Evolutionary conservation across 176 grass and related monocot genomes (phyloP), one percentile per base, ranked within the genome.

Genomic region (Carex scoparia): DNA sequence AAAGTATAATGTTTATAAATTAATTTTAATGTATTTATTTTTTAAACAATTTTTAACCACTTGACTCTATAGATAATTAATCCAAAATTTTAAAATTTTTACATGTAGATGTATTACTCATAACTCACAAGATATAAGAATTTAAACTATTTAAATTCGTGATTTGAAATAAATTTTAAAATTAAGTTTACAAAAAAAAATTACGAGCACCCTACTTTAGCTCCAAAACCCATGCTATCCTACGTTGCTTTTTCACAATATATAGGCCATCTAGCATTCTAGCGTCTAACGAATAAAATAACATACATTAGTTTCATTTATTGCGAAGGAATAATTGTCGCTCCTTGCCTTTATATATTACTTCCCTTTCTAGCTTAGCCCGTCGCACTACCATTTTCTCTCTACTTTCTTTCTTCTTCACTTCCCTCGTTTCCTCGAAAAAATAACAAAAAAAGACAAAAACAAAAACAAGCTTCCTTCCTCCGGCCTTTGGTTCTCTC

Each of bases 301-400:
- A 83, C 65, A 83, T 33, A 67, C 42, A 44, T 69, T n/a, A 83
- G 61, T 83, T 67, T 10, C 61, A 83, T 83, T 83, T 56, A 83
- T 69, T 83, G 56, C 42, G 2, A 67, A 33, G 49, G 81, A 83
- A 83, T 83, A 83, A 83, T 83, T 69, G 81, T 83, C 81, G 13
- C 81, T 69, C 63, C 61, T 66, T 4, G 11, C 8, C 48, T 69
- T 53, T 83, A 83, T 83, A 83, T 83, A 61, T 11, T 53, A 18
- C 38, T 32, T 19, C 80, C n/a, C 32, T 37, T 64, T 7, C 61
- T 64, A 51, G 4, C 60, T 30, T 4, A 10, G 11, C 64, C 54
- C 16, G 27, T 19, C 42, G 40, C 15, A 31, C 37, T 18, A 12
- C n/a, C 1, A 12, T n/a, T 37, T 10, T 78, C 49, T 13, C 44